phyloP scores from a whole-genome alignment of 139 green algal species.

The Astrephomene gubernaculifera region DNA sequence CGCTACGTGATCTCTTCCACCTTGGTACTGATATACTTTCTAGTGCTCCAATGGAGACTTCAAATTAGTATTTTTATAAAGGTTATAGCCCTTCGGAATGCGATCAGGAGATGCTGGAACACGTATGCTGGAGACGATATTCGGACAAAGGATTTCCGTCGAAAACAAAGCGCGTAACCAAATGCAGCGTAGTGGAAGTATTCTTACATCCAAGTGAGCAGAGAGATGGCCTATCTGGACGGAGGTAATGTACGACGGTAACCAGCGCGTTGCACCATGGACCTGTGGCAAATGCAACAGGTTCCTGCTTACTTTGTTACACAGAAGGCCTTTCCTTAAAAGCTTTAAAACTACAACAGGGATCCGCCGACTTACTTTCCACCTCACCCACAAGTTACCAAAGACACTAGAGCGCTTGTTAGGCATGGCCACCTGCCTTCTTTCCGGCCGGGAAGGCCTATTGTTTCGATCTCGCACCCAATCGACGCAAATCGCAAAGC shows the following conservation, averaged over 20 bases:
- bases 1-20: too few species aligned
- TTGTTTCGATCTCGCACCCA: neutral
- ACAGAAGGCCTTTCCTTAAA: neutral
- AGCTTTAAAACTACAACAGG: neutral
- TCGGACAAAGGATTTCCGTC: too few species aligned
- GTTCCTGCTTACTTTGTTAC: neutral
- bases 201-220: too few species aligned
- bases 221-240: too few species aligned
- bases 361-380: neutral
- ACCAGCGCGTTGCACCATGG: neutral
- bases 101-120: too few species aligned
- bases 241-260: neutral
- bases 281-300: neutral
- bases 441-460: constrained; percentile 37
- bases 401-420: neutral
- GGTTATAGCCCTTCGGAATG: too few species aligned
- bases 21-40: too few species aligned
- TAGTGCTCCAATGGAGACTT: too few species aligned
- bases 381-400: constrained; percentile 5
- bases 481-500: constrained; percentile 5
- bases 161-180: too few species aligned
- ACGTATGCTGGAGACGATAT: too few species aligned
- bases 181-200: too few species aligned
- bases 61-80: too few species aligned
- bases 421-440: constrained; percentile 5